Evolutionary conservation across 805 yeast genomes (phyloP).

Genomic region (Teunomyces panamensis): DNA sequence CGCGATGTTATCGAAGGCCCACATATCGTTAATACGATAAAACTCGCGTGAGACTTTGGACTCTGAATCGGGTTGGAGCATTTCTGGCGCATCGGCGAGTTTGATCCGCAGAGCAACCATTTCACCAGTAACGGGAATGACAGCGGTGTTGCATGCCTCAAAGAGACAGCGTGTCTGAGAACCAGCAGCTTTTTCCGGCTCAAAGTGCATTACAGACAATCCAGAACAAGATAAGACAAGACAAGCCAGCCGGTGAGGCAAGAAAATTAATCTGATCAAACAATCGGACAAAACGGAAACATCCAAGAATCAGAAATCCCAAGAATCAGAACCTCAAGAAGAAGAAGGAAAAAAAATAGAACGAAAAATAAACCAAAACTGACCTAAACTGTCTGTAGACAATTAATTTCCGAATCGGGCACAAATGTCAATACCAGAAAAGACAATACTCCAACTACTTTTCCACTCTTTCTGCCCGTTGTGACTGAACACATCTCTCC

Average conservation of each 20-base stretch:
- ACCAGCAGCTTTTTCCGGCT: not conserved
- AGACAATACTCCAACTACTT: not conserved
- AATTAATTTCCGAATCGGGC: slow-evolving; percentile 8
- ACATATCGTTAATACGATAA: slow-evolving; percentile 52
- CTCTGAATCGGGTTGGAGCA: slow-evolving; percentile 5
- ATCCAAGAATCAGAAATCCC: no score
- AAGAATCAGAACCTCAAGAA: no score
- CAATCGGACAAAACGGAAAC: no score
- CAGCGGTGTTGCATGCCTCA: slow-evolving; percentile 15
- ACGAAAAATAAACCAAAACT: no score
- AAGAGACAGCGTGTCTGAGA: not conserved
- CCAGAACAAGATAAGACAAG: no score
- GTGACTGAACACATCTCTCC: no score
- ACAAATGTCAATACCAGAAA: slow-evolving; percentile 3
- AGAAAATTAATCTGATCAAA: no score
- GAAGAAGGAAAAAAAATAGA: no score
- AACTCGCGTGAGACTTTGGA: slow-evolving; percentile 21
- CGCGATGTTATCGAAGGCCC: slow-evolving; percentile 81
- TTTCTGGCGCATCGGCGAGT: slow-evolving; percentile 1
- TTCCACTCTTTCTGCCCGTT: not conserved
- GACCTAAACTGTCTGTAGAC: not conserved
- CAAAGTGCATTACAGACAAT: not conserved
- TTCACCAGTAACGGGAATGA: slow-evolving; percentile 7
- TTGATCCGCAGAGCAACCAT: not conserved
- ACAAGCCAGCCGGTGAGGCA: no score